Evolutionary conservation across 352 stramenopile species (phyloP).

Genomic region (Globisporangium recalcitrans): DNA sequence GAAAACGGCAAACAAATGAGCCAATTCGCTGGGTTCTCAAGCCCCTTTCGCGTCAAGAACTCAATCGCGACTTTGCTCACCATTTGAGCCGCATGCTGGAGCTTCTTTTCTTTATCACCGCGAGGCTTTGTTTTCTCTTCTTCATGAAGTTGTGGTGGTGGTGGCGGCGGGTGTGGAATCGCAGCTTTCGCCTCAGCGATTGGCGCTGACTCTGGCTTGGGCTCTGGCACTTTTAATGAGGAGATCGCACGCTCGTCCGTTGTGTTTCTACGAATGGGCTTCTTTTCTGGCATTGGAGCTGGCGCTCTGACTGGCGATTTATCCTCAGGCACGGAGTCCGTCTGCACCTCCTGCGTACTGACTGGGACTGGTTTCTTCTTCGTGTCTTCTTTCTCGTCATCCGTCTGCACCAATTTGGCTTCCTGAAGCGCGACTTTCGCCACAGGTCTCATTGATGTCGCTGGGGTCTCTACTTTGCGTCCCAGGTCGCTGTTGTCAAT

Average conservation of each 20-base stretch:
- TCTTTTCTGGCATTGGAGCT: slow-evolving; percentile 1
- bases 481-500: slow-evolving; percentile 34
- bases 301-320: not conserved
- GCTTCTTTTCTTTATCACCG: slow-evolving; percentile 12
- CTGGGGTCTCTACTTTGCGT: not conserved
- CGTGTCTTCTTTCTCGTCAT: slow-evolving; percentile 28
- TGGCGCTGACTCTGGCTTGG: slow-evolving; percentile 10
- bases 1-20: slow-evolving; percentile 30
- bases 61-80: slow-evolving; percentile 51
- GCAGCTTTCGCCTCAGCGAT: not conserved
- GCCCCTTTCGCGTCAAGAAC: slow-evolving; percentile 29
- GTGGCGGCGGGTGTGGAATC: not conserved
- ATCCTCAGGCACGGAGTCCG: slow-evolving; percentile 11
- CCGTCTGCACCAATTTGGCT: slow-evolving; percentile 56
- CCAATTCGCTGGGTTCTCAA: slow-evolving; percentile 53
- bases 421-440: slow-evolving; percentile 18
- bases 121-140: not conserved
- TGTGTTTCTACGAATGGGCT: slow-evolving; percentile 1
- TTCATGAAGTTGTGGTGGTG: not conserved
- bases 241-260: not conserved
- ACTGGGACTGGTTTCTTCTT: not conserved
- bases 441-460: not conserved
- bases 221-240: not conserved
- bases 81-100: slow-evolving; percentile 35
- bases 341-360: slow-evolving; percentile 27